A percentile compares a stretch with the other conserved stretches of the same genome.
Conservation (phyloP, 2,329 filamentous ascomycete genomes). For the Fusarium acutatum region DNA sequence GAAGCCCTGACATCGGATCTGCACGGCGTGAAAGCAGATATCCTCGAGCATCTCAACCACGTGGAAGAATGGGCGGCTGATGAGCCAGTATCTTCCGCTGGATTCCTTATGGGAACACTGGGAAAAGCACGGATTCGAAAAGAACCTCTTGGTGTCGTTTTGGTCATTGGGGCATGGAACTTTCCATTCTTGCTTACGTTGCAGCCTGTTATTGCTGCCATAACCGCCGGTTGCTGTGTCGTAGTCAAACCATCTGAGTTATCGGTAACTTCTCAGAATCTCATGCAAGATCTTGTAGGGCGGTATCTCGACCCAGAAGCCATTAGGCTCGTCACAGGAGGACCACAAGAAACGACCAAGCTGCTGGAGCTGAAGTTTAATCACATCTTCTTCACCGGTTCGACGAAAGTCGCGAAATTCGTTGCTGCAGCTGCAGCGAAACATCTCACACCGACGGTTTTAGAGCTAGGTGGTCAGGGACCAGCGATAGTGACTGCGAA, state of each 20-base stretch:
- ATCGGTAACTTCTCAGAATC: conserved; percentile 44
- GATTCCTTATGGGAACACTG: conserved; percentile 43
- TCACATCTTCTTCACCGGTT: conserved; percentile 58
- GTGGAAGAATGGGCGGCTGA: conserved; percentile 53
- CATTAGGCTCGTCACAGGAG: conserved; percentile 48
- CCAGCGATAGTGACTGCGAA: conserved; percentile 53
- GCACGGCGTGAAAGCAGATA: conserved; percentile 44
- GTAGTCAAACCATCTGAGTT: conserved; percentile 57
- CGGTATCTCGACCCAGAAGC: conserved; percentile 53
- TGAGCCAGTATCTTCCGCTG: conserved; percentile 40
- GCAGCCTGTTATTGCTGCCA: conserved; percentile 52
- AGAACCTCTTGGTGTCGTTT: conserved; percentile 54
- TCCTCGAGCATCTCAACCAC: conserved; percentile 48
- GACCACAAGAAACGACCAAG: conserved; percentile 47
- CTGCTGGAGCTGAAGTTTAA: conserved; percentile 52
- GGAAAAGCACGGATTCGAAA: conserved; percentile 48
- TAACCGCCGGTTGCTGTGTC: conserved; percentile 52
- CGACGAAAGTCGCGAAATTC: conserved; percentile 48
- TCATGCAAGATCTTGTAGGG: conserved; percentile 51
- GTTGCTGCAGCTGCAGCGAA: conserved; percentile 53
- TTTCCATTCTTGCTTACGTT: conserved; percentile 52
- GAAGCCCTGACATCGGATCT: conserved; percentile 48
- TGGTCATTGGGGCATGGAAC: conserved; percentile 59
- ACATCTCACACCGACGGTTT: conserved; percentile 53
- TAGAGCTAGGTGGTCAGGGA: conserved; percentile 57